Percentiles rank a stretch among this genome's conserved stretches.
Evolutionary conservation across 768 basidiomycete genomes (phyloP).

Genomic region (Pleurotus djamor): DNA sequence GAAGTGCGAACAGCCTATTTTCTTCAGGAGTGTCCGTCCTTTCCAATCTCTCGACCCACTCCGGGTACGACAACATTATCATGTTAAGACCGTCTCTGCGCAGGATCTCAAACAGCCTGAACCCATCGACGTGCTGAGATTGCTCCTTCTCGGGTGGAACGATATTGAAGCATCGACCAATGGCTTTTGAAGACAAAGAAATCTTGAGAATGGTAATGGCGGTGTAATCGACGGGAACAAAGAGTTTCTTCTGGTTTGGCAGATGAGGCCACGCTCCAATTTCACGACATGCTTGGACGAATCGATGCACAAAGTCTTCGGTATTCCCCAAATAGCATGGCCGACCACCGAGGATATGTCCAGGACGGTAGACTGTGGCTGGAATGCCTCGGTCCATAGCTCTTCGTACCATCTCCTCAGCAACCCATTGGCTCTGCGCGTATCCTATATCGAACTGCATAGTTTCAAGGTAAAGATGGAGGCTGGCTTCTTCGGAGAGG

Average conservation of each 20-base stretch:
- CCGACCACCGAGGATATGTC: background rate
- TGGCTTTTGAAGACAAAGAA: background rate
- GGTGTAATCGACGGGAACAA: constrained; percentile 6
- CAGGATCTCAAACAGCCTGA: background rate
- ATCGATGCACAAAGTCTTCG: constrained; percentile 5
- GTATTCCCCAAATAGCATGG: background rate
- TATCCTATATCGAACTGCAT: constrained; percentile 1
- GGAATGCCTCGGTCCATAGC: background rate
- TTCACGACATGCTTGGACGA: background rate
- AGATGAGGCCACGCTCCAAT: constrained; percentile 2
- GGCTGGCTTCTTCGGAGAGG: constrained; percentile 1
- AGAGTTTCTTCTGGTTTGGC: constrained; percentile 3
- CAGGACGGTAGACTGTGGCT: constrained; percentile 2
- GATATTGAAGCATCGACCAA: background rate
- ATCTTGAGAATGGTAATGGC: background rate
- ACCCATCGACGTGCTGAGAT: background rate
- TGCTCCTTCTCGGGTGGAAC: background rate
- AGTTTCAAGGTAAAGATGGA: background rate
- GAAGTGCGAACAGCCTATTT: constrained; percentile 1
- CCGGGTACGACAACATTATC: background rate
- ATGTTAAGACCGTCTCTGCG: background rate
- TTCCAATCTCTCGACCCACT: background rate
- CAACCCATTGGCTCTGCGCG: constrained; percentile 9
- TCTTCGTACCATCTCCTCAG: constrained; percentile 6
- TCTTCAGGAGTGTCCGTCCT: too few relatives aligned